Conservation (phyloP, 805 yeast species). For the Monosporozyma servazzii region DNA sequence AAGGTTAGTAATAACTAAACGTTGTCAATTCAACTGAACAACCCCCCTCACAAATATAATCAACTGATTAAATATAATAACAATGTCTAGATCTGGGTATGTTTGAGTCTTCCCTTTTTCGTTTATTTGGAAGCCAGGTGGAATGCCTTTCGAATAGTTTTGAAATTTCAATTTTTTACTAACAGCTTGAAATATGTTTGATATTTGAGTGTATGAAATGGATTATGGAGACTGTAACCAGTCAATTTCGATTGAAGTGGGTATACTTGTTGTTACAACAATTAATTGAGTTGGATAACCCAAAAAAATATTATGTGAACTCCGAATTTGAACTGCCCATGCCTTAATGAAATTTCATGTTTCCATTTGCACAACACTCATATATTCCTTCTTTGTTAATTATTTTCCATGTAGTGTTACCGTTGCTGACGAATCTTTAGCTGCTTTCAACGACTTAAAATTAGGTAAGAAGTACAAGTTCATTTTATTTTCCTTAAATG, state of each 20-base stretch:
- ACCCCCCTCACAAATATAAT: background rate
- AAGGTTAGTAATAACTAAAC: background rate
- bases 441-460: constrained; percentile 92
- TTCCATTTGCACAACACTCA: background rate
- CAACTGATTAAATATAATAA: constrained; percentile 2
- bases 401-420: constrained; percentile 46
- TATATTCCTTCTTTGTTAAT: background rate
- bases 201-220: background rate
- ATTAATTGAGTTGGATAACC: too few species aligned
- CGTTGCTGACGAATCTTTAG: constrained; percentile 81
- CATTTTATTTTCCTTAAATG: constrained; percentile 73
- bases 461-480: constrained; percentile 84
- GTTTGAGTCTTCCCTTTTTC: constrained; percentile 6
- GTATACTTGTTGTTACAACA: too few species aligned
- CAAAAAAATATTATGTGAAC: background rate
- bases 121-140: background rate
- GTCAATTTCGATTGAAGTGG: background rate
- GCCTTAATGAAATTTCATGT: background rate
- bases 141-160: background rate
- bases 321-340: background rate
- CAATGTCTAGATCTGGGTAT: constrained; percentile 33
- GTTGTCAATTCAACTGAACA: background rate
- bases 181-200: background rate
- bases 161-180: background rate
- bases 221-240: background rate